Percentiles rank a stretch among this genome's conserved stretches.
These are phyloP conservation scores for Nakazawaea peltata DNA, from an alignment of 805 yeast genomes.

Conservation along the genomic window DNA sequence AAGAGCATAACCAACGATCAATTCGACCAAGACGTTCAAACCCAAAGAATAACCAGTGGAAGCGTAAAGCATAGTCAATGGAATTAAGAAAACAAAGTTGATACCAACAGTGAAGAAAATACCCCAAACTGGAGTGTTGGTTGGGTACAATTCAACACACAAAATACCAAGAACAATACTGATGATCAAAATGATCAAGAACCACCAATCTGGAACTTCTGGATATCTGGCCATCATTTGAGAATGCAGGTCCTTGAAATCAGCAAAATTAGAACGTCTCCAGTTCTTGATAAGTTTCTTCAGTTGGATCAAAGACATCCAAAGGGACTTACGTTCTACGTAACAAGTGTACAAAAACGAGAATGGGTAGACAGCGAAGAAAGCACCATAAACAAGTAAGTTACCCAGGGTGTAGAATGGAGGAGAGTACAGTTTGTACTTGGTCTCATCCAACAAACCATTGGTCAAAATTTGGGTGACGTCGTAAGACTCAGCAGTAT, in stretches of 20 bases:
- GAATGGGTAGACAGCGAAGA: slow-evolving; percentile 49
- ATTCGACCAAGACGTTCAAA: slow-evolving; percentile 45
- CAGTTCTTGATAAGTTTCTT: slow-evolving; percentile 19
- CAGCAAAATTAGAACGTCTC: slow-evolving; percentile 15
- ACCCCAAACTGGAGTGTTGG: slow-evolving; percentile 54
- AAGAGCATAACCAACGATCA: slow-evolving; percentile 47
- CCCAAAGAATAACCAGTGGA: slow-evolving; percentile 40
- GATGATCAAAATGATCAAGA: slow-evolving; percentile 17
- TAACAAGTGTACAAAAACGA: slow-evolving; percentile 39
- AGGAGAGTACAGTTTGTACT: slow-evolving; percentile 48
- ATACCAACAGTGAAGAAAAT: slow-evolving; percentile 44
- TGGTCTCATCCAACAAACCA: slow-evolving; percentile 34
- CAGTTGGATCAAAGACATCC: slow-evolving; percentile 27
- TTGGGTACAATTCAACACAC: slow-evolving; percentile 37
- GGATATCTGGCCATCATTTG: slow-evolving; percentile 46
- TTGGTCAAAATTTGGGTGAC: slow-evolving; percentile 37
- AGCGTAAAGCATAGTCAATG: slow-evolving; percentile 39
- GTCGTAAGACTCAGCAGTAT: slow-evolving; percentile 38
- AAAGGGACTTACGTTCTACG: slow-evolving; percentile 37
- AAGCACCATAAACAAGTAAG: slow-evolving; percentile 49
- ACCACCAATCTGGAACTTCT: slow-evolving; percentile 55
- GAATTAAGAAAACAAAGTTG: slow-evolving; percentile 42
- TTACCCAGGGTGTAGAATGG: slow-evolving; percentile 62
- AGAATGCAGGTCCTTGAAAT: slow-evolving; percentile 44
- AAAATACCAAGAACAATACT: slow-evolving; percentile 24